Evolutionary conservation across 1,139 yeast genomes (phyloP), one percentile per base, ranked within the genome.

Genomic region (Candida sojae): DNA sequence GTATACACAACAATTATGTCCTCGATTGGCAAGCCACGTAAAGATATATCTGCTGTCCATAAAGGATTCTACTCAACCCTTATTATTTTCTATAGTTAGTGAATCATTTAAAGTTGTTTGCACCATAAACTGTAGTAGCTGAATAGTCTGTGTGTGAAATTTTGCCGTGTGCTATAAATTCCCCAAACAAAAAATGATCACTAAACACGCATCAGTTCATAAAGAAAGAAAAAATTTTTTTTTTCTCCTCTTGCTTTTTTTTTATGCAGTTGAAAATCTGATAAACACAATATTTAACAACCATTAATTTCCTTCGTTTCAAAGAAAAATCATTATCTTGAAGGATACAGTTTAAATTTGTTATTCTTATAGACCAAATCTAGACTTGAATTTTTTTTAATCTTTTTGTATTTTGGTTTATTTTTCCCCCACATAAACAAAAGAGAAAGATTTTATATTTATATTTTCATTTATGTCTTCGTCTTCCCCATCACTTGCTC

Each of bases 401-500:
- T 25, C 7, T 10, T 12, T 6, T 26, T 39, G 8, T 39, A 11
- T 35, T 21, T 40, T 31, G 30, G n/a, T 5, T 39, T 39, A 28
- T 29, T 9, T 8, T 11, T 6, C 21, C 25, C 28, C 39, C 31
- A 23, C 39, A 26, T 10, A 10, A 23, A 36, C 6, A 26, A 8
- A 26, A 36, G 11, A 23, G 31, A 36, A 26, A 36, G 21, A 25
- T 6, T 7, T 33, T 25, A 13, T 5, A 9, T 39, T 39, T 9
- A 6, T 11, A n/a, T 25, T 25, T n/a, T 6, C 6, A 23, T 26
- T 5, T 26, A 41, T 41, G 43, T n/a, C 43, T 25, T 33, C 43
- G 31, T 41, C 41, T 8, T 38, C 43, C 8, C 17, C 43, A 31
- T 40, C 43, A 41, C 43, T 41, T 28, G 35, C 38, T 33, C 37